Conservation (phyloP, 345 rosid genomes). For the Populus euphratica region DNA sequence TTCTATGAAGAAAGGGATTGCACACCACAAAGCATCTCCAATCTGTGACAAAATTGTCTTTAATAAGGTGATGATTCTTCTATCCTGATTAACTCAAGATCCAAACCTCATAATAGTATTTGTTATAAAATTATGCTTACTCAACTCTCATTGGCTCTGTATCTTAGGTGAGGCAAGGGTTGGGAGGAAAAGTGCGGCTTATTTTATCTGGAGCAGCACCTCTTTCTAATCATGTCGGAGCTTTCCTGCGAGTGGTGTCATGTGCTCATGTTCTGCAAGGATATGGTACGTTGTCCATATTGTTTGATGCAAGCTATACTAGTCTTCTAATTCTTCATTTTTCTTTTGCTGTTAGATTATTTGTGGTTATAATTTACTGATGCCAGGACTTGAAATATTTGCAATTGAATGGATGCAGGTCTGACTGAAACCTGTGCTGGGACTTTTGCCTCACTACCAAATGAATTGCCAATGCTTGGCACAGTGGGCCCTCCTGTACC, state of each 20-base stretch:
- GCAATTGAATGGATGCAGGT: conserved; percentile 39
- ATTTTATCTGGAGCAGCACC: conserved; percentile 97
- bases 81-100: not conserved
- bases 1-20: conserved; percentile 59
- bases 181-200: conserved; percentile 88
- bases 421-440: conserved; percentile 97
- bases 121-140: conserved; percentile 2
- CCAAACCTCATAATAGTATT: not conserved
- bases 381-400: conserved; percentile 6
- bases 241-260: conserved; percentile 87
- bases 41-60: conserved; percentile 82
- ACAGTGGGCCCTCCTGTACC: conserved; percentile 98
- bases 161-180: conserved; percentile 75
- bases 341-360: not conserved
- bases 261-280: conserved; percentile 97
- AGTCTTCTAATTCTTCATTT: not conserved
- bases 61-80: conserved; percentile 51
- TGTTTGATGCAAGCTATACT: not conserved
- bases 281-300: conserved; percentile 58
- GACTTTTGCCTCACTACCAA: conserved; percentile 82
- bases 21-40: conserved; percentile 73
- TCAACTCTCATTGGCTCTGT: conserved; percentile 1
- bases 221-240: conserved; percentile 76
- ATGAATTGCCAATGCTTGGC: conserved; percentile 73
- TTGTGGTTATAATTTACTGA: not conserved